Evolutionary conservation across 495 filamentous ascomycete genomes (phyloP), one percentile per base, ranked within the genome.

Genomic region (Astrothelium macrocarpum): DNA sequence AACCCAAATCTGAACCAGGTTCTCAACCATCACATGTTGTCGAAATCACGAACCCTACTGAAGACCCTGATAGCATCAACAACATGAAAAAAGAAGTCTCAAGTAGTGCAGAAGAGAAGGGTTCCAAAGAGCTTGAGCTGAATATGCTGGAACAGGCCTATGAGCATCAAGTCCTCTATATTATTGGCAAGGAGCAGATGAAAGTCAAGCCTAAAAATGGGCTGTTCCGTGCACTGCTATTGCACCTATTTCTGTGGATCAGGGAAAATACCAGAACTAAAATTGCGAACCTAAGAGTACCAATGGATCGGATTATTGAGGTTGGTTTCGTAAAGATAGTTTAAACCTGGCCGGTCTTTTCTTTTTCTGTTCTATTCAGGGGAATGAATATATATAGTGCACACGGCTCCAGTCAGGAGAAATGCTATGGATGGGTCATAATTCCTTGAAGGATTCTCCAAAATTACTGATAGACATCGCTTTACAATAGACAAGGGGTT

Each of bases 151-250:
- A 85, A 25, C 67, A 73, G 0, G 85, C 85, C 1, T 86, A 80
- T 64, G 76, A 80, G 14, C 77, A 78, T 39, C 83, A 85, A 65
- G 79, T 87, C 45, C 72, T 87, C 29, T 88, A 89, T 66, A 78
- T 90, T n/a, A 76, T 89, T n/a, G 87, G 87, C 12, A 90, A 89
- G 69, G 87, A 89, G 66, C 80, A 88, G 75, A 81, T 89, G 80
- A 75, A 75, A 25, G 78, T 89, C 66, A 74, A 72, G 53, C 53
- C 64, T 5, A 72, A 71, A 5, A 78, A 75, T 16, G 75, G 77
- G 20, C 68, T 79, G 36, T 61, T 75, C 34, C 74, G 85, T 9
- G 77, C 68, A 31, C n/a, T 81, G 0, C 36, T 83, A 16, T 68
- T 89, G 62, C 74, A 70, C 43, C 71, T 78, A 0, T 90, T 89